Percentiles rank a stretch among this genome's conserved stretches.
Evolutionary conservation across 305 asterid genomes (phyloP).

Genomic region (Solanum chacoense): DNA sequence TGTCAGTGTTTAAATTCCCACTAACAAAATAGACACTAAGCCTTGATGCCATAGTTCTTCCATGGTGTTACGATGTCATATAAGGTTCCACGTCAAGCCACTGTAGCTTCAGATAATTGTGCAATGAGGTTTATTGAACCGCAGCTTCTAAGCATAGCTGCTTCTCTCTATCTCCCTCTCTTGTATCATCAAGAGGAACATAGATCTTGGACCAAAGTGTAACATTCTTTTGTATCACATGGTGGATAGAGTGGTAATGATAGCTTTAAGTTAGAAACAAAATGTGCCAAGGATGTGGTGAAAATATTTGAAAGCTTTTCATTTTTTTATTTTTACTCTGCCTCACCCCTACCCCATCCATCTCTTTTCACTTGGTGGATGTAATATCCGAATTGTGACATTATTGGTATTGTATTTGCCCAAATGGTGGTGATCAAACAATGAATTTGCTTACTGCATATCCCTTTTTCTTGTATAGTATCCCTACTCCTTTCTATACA

Average conservation of each 20-base stretch:
- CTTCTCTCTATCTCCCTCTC: not conserved
- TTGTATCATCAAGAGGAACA: not conserved
- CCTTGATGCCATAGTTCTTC: not conserved
- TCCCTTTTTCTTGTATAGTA: not conserved
- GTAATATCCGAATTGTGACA: not conserved
- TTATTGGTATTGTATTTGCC: not conserved
- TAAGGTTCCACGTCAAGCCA: not conserved
- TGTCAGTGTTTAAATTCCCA: constrained; percentile 21
- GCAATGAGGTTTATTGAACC: not conserved
- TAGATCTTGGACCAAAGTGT: not conserved
- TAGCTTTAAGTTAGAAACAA: not conserved
- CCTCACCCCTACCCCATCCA: not conserved
- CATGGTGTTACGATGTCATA: not conserved
- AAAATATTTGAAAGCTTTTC: not conserved
- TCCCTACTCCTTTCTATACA: not conserved
- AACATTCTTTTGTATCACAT: not conserved
- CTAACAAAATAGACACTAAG: not conserved
- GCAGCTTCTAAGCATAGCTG: not conserved
- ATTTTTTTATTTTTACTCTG: not conserved
- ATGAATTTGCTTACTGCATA: not conserved
- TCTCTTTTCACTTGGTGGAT: not conserved
- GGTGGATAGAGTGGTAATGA: not conserved
- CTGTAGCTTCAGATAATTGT: not conserved
- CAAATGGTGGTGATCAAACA: not conserved
- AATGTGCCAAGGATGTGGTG: not conserved